Base-by-base conservation (phyloP, 164 flowering plant genomes). In the Stephania yunnanensis region DNA sequence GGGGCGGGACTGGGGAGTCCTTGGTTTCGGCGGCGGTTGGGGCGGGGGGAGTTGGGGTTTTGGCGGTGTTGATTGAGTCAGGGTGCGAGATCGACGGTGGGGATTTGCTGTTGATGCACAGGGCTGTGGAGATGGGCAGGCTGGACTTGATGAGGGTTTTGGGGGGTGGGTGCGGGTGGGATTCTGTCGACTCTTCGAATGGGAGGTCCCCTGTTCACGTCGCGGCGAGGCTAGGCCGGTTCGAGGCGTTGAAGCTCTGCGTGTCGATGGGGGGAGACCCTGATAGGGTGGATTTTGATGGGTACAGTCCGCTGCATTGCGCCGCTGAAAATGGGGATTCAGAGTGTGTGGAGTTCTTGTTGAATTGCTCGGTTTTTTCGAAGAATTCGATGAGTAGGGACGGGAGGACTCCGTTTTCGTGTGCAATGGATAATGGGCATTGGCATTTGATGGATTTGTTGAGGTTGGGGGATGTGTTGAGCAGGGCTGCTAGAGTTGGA, bases 281-380 rank as follows among this genome's bases (percentile, higher is more conserved):
- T 1, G 82, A 85, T 31, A 69, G 68, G 6, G 69, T 68, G 1
- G 95, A 91, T 64, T 31, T 1, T 8, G 75, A 83, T 29, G 90
- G 91, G 10, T 87, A 83, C 83, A 89, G 85, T 9, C 90, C 95
- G 0, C 88, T 92, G n/a, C 97, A 92, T 71, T 85, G 45, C 50
- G 93, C 94, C 0, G 87, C 91, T 0, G 77, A 78, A 3, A 74
- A 84, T 17, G 94, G 92, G 6, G 88, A 88, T 55, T 30, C 76
- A 6, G 83, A 82, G 6, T 82, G 84, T 4, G 90, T 83, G 1
- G 85, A 87, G 44, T 77, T 78, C 65, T 74, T 91, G 74, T 72
- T 91, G 31, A 70, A 83, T 31, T 25, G 76, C 58, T 81, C 82
- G 1, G 55, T 44, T 6, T 89, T 75, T 52, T 74, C 78, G 3